A percentile compares a stretch with the other conserved stretches of the same genome.
Conservation (phyloP, 2,329 filamentous ascomycete genomes). For the Neopestalotiopsis sp. region DNA sequence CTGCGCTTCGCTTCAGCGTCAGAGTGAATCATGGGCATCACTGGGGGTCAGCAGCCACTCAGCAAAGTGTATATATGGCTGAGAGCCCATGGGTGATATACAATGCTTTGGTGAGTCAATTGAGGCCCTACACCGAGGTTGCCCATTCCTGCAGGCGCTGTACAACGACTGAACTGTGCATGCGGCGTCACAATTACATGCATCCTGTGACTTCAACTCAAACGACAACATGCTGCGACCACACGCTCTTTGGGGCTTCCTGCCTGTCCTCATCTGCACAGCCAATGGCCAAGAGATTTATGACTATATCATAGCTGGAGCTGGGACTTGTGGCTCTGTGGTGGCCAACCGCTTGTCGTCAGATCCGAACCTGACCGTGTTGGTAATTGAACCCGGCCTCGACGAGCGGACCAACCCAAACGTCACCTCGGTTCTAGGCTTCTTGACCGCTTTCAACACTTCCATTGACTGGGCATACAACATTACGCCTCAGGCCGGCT, state of each 20-base stretch:
- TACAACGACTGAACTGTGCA: too few relatives aligned
- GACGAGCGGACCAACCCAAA: conserved; percentile 41
- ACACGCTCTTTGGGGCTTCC: neutral
- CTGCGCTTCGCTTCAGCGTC: neutral
- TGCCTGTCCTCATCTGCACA: neutral
- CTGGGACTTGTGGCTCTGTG: conserved; percentile 42
- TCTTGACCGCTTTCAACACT: conserved; percentile 32
- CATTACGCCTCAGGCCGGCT: conserved; percentile 33
- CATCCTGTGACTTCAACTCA: neutral
- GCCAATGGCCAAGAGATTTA: conserved; percentile 28
- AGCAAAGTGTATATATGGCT: neutral
- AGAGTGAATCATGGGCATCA: neutral
- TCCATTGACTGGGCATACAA: conserved; percentile 41
- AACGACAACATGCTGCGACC: neutral
- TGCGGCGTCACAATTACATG: neutral
- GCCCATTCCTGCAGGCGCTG: neutral
- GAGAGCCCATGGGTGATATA: neutral
- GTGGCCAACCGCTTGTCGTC: conserved; percentile 44
- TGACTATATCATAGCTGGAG: conserved; percentile 46
- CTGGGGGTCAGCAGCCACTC: neutral
- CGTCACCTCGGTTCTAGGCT: conserved; percentile 36
- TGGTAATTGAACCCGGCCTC: conserved; percentile 43
- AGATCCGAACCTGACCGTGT: conserved; percentile 38
- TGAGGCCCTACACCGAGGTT: neutral
- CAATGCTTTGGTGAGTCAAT: neutral